Conservation (phyloP, 1,284 basidiomycete genomes). For the Malassezia sympodialis region DNA sequence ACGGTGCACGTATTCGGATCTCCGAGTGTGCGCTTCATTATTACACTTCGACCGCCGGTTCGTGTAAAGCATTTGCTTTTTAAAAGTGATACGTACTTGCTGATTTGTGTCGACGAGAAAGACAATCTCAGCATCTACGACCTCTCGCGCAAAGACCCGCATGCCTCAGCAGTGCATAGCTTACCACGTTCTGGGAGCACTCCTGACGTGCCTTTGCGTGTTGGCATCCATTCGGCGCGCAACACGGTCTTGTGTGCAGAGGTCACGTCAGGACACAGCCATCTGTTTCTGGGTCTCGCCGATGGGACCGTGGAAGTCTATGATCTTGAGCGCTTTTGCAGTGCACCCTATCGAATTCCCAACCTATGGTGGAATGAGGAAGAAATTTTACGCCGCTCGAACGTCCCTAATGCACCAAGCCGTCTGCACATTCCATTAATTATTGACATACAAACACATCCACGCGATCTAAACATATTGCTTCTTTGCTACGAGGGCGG, state of each 20-base stretch:
- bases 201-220: slow-evolving; percentile 41
- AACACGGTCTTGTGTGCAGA: slow-evolving; percentile 54
- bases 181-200: slow-evolving; percentile 50
- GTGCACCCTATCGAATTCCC: slow-evolving; percentile 45
- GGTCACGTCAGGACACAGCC: slow-evolving; percentile 64
- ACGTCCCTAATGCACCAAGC: slow-evolving; percentile 53
- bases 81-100: slow-evolving; percentile 55
- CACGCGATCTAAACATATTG: slow-evolving; percentile 67
- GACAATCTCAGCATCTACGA: slow-evolving; percentile 63
- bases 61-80: slow-evolving; percentile 60
- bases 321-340: slow-evolving; percentile 46
- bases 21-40: slow-evolving; percentile 56
- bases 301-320: slow-evolving; percentile 51
- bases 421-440: slow-evolving; percentile 48
- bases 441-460: slow-evolving; percentile 55
- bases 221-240: slow-evolving; percentile 29
- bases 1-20: slow-evolving; percentile 59
- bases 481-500: slow-evolving; percentile 71
- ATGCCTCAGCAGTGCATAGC: slow-evolving; percentile 20
- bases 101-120: slow-evolving; percentile 61
- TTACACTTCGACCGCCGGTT: slow-evolving; percentile 54
- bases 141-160: slow-evolving; percentile 53
- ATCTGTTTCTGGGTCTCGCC: slow-evolving; percentile 55
- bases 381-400: slow-evolving; percentile 55
- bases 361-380: slow-evolving; percentile 65